phyloP scores from a whole-genome alignment of 2,329 filamentous ascomycete species.

The Madurella mycetomatis region DNA sequence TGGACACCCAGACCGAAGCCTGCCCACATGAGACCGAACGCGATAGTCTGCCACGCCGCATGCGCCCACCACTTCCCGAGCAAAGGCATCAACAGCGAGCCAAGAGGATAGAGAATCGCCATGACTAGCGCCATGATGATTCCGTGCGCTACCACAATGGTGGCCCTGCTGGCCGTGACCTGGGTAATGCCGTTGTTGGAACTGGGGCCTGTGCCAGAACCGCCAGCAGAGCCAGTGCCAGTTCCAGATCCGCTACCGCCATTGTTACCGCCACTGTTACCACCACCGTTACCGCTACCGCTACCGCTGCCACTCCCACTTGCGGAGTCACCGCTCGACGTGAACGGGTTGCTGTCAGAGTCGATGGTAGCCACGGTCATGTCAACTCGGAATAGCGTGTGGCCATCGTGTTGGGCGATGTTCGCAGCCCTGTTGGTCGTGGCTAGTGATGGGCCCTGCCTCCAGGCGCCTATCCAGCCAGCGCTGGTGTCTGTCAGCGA shows the following conservation, averaged over 20 bases:
- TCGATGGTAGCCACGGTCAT: slow-evolving; percentile 43
- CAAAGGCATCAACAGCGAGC: slow-evolving; percentile 56
- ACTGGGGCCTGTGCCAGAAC: slow-evolving; percentile 6
- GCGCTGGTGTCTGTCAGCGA: slow-evolving; percentile 38
- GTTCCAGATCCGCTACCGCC: slow-evolving; percentile 11
- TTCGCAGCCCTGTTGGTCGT: slow-evolving; percentile 36
- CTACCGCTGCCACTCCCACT: not conserved
- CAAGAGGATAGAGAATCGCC: slow-evolving; percentile 55
- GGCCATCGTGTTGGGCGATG: slow-evolving; percentile 46
- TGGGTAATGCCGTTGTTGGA: slow-evolving; percentile 21
- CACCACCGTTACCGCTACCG: not conserved
- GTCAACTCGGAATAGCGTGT: slow-evolving; percentile 44
- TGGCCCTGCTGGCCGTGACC: not conserved
- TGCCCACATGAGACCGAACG: slow-evolving; percentile 54
- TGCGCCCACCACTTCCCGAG: slow-evolving; percentile 56
- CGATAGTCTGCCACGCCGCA: slow-evolving; percentile 49
- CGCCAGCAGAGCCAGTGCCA: slow-evolving; percentile 11
- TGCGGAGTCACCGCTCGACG: slow-evolving; percentile 16
- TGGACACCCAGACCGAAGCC: slow-evolving; percentile 56
- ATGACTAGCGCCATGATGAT: slow-evolving; percentile 59
- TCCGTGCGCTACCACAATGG: slow-evolving; percentile 45
- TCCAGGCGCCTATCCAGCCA: slow-evolving; percentile 54
- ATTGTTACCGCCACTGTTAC: not conserved
- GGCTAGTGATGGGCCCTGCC: slow-evolving; percentile 41
- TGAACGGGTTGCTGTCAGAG: slow-evolving; percentile 51